Evolutionary conservation across 2,329 filamentous ascomycete species (phyloP).

Genomic region (Hypoxylon sp.): DNA sequence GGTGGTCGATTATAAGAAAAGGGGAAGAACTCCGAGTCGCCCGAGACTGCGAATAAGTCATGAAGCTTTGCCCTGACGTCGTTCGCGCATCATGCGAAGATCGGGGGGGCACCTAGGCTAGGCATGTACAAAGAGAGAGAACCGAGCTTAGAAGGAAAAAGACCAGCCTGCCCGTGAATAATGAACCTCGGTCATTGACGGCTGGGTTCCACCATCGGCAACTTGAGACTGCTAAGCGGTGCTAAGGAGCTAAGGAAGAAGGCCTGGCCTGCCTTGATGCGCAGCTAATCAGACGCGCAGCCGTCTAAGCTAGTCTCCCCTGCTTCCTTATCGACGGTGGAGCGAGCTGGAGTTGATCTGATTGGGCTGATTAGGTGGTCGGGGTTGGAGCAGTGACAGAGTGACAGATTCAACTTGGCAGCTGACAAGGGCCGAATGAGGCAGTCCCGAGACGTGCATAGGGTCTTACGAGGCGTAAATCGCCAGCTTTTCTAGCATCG

Average conservation of each 20-base stretch:
- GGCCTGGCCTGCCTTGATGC: no score
- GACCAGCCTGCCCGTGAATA: constrained; percentile 27
- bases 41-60: constrained; percentile 7
- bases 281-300: constrained; percentile 14
- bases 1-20: constrained; percentile 5
- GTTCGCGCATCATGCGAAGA: constrained; percentile 28
- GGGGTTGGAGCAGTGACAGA: background rate
- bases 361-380: background rate
- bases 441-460: background rate
- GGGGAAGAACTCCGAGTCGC: constrained; percentile 8
- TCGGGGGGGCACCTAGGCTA: no score
- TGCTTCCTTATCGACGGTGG: background rate
- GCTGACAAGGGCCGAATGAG: background rate
- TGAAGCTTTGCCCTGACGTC: constrained; percentile 30
- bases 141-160: constrained; percentile 34
- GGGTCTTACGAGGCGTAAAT: background rate
- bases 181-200: constrained; percentile 45
- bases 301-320: no score
- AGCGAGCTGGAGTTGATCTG: no score
- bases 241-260: no score
- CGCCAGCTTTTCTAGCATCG: background rate
- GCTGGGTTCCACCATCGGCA: constrained; percentile 30
- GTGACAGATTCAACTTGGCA: background rate
- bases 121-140: constrained; percentile 9
- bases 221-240: no score